phyloP scores from a whole-genome alignment of 805 yeast genomes.

The Cyberlindnera misumaiensis region DNA sequence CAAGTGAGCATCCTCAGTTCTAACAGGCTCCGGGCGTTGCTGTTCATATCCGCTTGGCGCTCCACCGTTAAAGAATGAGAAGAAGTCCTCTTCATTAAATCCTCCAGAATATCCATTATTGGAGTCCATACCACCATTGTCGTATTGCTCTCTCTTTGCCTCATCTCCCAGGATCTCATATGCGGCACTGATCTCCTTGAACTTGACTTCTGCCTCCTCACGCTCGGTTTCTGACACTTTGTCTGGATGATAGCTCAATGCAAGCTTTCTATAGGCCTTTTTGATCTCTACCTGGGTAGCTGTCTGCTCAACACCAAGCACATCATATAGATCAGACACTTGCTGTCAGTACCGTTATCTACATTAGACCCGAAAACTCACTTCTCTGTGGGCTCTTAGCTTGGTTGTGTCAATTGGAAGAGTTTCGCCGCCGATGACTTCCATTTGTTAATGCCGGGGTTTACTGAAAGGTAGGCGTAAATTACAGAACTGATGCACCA shows the following conservation, averaged over 20 bases:
- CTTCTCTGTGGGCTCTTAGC: too few relatives aligned
- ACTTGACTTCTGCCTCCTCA: constrained; percentile 64
- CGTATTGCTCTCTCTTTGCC: constrained; percentile 50
- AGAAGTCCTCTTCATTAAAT: constrained; percentile 69
- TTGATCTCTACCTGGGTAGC: constrained; percentile 72
- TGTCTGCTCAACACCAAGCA: constrained; percentile 58
- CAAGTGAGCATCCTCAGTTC: constrained; percentile 64
- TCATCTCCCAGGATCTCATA: constrained; percentile 79
- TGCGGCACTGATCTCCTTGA: constrained; percentile 81
- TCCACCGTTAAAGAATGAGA: constrained; percentile 45
- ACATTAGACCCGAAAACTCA: too few relatives aligned
- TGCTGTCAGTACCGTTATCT: background rate
- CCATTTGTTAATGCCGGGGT: too few relatives aligned
- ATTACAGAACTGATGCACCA: too few relatives aligned
- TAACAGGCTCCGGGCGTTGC: constrained; percentile 9
- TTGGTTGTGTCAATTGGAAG: too few relatives aligned
- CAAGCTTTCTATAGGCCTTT: constrained; percentile 79
- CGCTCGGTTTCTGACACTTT: constrained; percentile 66
- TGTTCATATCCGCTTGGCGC: background rate
- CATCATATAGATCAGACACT: constrained; percentile 40
- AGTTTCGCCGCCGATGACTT: too few relatives aligned
- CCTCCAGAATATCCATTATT: constrained; percentile 32
- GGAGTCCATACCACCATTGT: constrained; percentile 35
- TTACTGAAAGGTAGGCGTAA: too few relatives aligned
- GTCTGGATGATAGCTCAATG: constrained; percentile 84